Evolutionary conservation across 345 rosid genomes (phyloP).

Genomic region (Combretum micranthum): DNA sequence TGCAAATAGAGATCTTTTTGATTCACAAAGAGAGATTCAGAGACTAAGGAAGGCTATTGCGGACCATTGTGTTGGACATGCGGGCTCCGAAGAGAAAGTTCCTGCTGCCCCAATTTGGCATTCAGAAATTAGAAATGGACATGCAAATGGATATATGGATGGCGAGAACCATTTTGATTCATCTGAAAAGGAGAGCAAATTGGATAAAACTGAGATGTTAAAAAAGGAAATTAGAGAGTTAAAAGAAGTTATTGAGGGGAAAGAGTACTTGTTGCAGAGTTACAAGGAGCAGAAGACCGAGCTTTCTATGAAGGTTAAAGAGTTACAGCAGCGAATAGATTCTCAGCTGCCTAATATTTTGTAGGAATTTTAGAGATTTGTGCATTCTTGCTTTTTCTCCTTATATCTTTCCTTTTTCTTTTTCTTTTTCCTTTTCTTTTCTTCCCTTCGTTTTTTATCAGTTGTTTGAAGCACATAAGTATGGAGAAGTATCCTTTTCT

Average conservation of each 20-base stretch:
- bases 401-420: no score
- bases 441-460: no score
- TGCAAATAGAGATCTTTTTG: slow-evolving; percentile 62
- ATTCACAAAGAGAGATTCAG: slow-evolving; percentile 81
- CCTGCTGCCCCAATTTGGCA: slow-evolving; percentile 32
- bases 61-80: slow-evolving; percentile 62
- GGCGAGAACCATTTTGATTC: slow-evolving; percentile 34
- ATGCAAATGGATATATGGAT: slow-evolving; percentile 44
- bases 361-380: slow-evolving; percentile 63
- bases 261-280: slow-evolving; percentile 68
- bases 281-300: slow-evolving; percentile 86
- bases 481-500: no score
- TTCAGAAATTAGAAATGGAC: slow-evolving; percentile 43
- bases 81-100: slow-evolving; percentile 27
- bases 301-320: slow-evolving; percentile 68
- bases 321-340: slow-evolving; percentile 82
- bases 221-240: slow-evolving; percentile 76
- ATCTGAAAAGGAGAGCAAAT: slow-evolving; percentile 40
- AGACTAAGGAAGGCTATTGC: slow-evolving; percentile 82
- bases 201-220: slow-evolving; percentile 62
- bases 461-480: no score
- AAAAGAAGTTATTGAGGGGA: slow-evolving; percentile 88
- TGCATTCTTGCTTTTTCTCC: slow-evolving; percentile 25
- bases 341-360: slow-evolving; percentile 83
- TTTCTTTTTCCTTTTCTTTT: no score